Conservation (phyloP, 768 basidiomycete genomes). For the Cyclocybe aegerita region DNA sequence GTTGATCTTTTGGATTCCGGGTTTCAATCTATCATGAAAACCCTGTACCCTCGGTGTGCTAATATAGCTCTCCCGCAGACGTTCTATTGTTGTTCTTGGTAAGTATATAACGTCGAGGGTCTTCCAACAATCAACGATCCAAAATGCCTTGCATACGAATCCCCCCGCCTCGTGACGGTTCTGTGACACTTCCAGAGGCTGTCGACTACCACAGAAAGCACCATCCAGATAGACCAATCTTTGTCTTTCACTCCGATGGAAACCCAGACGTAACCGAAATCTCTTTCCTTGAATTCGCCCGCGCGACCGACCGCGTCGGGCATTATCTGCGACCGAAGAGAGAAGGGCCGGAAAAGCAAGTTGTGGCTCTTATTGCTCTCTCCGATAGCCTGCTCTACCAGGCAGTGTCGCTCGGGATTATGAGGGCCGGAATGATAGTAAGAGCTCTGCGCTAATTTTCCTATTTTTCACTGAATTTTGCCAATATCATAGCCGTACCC, state of each 20-base stretch:
- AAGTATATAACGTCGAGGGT: no score
- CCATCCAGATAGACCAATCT: slow-evolving; percentile 30
- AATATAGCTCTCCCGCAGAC: no score
- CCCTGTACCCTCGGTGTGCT: no score
- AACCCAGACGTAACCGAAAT: slow-evolving; percentile 23
- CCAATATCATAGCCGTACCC: slow-evolving; percentile 33
- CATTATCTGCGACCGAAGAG: slow-evolving; percentile 32
- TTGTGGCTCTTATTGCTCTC: slow-evolving; percentile 36
- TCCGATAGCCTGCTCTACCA: slow-evolving; percentile 40
- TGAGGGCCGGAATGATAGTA: slow-evolving; percentile 34
- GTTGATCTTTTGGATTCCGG: no score
- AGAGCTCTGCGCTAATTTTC: slow-evolving; percentile 5
- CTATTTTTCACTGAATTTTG: background rate
- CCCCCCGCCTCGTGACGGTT: slow-evolving; percentile 27
- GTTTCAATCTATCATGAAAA: no score
- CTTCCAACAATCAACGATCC: no score
- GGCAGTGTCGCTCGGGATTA: slow-evolving; percentile 35
- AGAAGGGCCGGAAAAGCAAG: slow-evolving; percentile 21
- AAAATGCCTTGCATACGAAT: no score
- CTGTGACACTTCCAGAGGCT: slow-evolving; percentile 29
- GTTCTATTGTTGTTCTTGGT: no score
- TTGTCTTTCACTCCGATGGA: slow-evolving; percentile 24
- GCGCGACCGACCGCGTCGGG: slow-evolving; percentile 42
- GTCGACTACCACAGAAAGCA: slow-evolving; percentile 32
- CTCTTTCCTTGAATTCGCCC: slow-evolving; percentile 43